These are phyloP conservation scores for Neoboletus brunneissimus DNA, from an alignment of 768 basidiomycete species.

Conservation along the genomic window DNA sequence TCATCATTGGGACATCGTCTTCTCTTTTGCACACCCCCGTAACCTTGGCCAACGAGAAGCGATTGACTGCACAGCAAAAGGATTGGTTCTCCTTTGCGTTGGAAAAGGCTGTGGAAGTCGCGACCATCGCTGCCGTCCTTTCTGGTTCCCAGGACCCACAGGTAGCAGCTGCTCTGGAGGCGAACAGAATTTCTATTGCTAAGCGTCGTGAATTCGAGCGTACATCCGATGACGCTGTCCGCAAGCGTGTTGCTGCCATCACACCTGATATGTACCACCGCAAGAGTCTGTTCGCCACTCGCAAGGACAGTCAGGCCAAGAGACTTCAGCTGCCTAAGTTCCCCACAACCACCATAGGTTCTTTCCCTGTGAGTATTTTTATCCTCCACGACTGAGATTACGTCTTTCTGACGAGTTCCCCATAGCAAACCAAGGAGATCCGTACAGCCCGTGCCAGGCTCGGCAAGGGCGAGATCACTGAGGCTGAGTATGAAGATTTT, in stretches of 20 bases:
- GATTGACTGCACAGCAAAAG: constrained; percentile 83
- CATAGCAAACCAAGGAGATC: constrained; percentile 97
- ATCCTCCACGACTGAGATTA: not conserved
- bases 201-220: constrained; percentile 94
- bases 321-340: constrained; percentile 91
- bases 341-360: constrained; percentile 98
- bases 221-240: constrained; percentile 89
- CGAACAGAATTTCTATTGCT: constrained; percentile 85
- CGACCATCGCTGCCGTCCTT: constrained; percentile 79
- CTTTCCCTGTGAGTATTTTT: constrained; percentile 75
- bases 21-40: constrained; percentile 98
- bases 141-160: constrained; percentile 79
- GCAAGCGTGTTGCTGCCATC: constrained; percentile 92
- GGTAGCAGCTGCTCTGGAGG: constrained; percentile 74
- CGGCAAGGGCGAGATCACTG: constrained; percentile 84
- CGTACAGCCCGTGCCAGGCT: constrained; percentile 95
- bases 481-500: constrained; percentile 90
- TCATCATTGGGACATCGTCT: constrained; percentile 93
- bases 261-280: constrained; percentile 83
- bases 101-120: constrained; percentile 92
- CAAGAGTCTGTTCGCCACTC: constrained; percentile 82
- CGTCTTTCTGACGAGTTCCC: constrained; percentile 10
- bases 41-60: constrained; percentile 88
- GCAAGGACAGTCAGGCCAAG: constrained; percentile 86
- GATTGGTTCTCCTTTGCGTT: constrained; percentile 99